Base-by-base conservation (phyloP, 75 land plant genomes). In the Adiantum capillusveneris region DNA sequence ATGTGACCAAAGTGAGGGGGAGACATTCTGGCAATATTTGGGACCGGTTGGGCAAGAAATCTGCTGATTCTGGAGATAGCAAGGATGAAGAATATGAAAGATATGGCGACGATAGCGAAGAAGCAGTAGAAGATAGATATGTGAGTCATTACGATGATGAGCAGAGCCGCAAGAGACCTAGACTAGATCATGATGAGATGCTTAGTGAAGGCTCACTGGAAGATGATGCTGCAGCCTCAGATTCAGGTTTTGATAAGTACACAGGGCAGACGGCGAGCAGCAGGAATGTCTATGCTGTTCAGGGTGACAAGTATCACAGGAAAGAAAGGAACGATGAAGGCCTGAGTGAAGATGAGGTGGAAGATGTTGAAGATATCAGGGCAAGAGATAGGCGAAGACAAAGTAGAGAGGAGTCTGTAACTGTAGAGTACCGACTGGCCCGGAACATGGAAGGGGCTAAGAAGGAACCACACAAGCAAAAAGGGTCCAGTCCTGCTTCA, bases 11-110 rank as follows among this genome's bases (percentile, higher is more conserved):
- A 26, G 26, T 26, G 0, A 84, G 59, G 31, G 37, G 31, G 31
- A 75, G 68, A 61, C 34, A 43, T 19, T 48, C 66, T 12, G 72
- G 74, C 49, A 84, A 66, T 74, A 75, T 85, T 9, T 85, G 77
- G 75, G 89, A 88, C 65, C 58, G 94, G 31, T 60, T 87, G 45
- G 75, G 84, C 29, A 53, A 67, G 57, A 68, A 41, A 30, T 59
- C 28, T 46, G 6, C 17, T 42, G 58, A 18, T 18, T 19, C 50
- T 27, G 73, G 63, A 44, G 44, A 61, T 72, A 61, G 20, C 24
- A 64, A 44, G 22, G 45, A 41, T 48, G 79, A 53, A 34, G 58
- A 55, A n/a, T 34, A 34, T 34, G 34, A 54, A 56, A 41, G 29
- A n/a, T 63, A 56, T 59, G 19, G 39, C 3, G 14, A 25, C 1